Evolutionary conservation across 768 basidiomycete species (phyloP).

Genomic region (Exidia glandulosa): DNA sequence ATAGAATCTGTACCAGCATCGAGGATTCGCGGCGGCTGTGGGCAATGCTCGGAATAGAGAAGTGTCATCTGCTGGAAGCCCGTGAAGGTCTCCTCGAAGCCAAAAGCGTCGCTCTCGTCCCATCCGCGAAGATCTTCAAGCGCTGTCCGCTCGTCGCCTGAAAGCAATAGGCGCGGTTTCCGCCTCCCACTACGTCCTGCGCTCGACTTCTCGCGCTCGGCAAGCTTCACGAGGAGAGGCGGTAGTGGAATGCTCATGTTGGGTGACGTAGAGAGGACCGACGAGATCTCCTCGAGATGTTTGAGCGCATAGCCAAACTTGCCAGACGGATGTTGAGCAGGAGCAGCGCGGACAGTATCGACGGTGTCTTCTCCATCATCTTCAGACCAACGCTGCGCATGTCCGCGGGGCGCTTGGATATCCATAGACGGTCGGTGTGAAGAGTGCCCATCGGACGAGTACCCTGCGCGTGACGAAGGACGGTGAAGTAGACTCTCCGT

Average conservation of each 20-base stretch:
- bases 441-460: neutral
- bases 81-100: constrained; percentile 29
- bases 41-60: constrained; percentile 34
- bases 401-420: neutral
- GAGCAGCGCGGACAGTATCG: neutral
- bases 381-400: neutral
- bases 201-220: constrained; percentile 31
- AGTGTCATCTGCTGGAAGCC: constrained; percentile 52
- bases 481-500: constrained; percentile 22
- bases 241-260: neutral
- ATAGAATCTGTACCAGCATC: constrained; percentile 10
- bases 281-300: neutral
- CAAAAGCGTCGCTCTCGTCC: constrained; percentile 32
- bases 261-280: neutral
- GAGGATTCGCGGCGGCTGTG: neutral
- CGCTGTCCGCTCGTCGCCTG: constrained; percentile 47
- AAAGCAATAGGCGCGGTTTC: constrained; percentile 28
- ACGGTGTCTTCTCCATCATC: neutral
- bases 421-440: neutral
- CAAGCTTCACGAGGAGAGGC: constrained; percentile 35
- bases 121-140: constrained; percentile 49
- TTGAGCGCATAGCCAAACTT: neutral
- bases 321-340: neutral
- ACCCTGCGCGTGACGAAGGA: neutral
- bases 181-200: constrained; percentile 3